Evolutionary conservation across 2,329 filamentous ascomycete genomes (phyloP), one percentile per base, ranked within the genome.

Genomic region (Periconia digitata): DNA sequence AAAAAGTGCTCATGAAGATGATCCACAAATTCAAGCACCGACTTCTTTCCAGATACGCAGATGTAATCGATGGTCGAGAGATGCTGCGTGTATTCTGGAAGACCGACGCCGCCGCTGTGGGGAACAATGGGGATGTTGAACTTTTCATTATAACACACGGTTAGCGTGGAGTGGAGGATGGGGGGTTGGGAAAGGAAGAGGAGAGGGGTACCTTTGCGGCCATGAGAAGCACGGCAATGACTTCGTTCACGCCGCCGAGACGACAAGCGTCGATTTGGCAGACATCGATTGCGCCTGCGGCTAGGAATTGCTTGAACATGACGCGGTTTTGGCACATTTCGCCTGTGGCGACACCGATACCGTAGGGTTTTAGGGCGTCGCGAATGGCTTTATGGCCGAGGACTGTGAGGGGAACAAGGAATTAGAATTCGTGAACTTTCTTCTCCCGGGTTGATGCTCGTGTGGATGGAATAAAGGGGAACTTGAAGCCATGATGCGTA

Each of bases 321-420:
- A 95, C 89, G 34, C 91, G 85, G 78, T 95, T 96, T 77, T 95
- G 91, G 76, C 90, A 94, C 90, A 95, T 95, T 76, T 96, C 91
- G 54, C 91, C 91, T 0, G 91, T 95, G 7, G 91, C 91, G 5
- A 95, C 91, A 49, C 89, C 89, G 61, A 96, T 90, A 48, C 82
- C 83, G 65, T 84, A 78, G 0, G 87, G 85, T 61, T 81, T 80
- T 10, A 96, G 84, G 3, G 90, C 90, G 53, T 92, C 86, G 43
- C 89, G 85, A 62, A 95, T 85, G 3, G 89, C 86, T 66, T 88
- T 89, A 80, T 96, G 91, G 49, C 91, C 91, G 46, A 94, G 84
- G 49, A 95, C 85, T 70, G 6, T n/a, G n/a, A n/a, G n/a, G n/a
- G n/a, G 3, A 32, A 32, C 12, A 32, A 13, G 4, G 27, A 32